phyloP scores from a whole-genome alignment of 371 early-diverging fungal species.

The Mucor velutinosus region DNA sequence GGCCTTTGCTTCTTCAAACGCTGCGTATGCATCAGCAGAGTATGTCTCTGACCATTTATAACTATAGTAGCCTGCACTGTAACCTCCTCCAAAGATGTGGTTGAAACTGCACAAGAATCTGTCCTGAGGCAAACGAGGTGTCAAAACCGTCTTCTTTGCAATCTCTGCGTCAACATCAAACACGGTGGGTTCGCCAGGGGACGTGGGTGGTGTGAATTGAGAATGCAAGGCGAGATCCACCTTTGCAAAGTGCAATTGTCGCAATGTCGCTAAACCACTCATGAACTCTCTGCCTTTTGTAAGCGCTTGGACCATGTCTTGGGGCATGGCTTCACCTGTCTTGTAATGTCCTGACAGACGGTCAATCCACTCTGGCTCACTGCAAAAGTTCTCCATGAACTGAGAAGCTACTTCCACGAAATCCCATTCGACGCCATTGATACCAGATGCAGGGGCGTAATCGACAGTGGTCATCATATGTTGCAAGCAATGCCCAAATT shows the following conservation, averaged over 20 bases:
- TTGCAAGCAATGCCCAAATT: constrained; percentile 73
- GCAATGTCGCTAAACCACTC: constrained; percentile 63
- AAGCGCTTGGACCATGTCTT: constrained; percentile 61
- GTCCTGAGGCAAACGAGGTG: constrained; percentile 58
- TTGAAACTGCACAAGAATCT: constrained; percentile 65
- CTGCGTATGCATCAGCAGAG: constrained; percentile 71
- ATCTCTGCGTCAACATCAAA: constrained; percentile 64
- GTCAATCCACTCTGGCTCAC: constrained; percentile 61
- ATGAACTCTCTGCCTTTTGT: constrained; percentile 55
- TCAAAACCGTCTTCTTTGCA: constrained; percentile 50
- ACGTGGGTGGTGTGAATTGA: constrained; percentile 39
- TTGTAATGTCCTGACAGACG: constrained; percentile 60
- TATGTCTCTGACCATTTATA: constrained; percentile 74
- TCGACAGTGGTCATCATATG: constrained; percentile 72
- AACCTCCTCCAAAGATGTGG: constrained; percentile 70
- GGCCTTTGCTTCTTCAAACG: constrained; percentile 57
- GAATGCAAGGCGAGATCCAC: constrained; percentile 64
- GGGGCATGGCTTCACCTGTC: constrained; percentile 61
- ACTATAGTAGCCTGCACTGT: constrained; percentile 69
- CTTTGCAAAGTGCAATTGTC: constrained; percentile 66
- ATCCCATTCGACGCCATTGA: constrained; percentile 73
- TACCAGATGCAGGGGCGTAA: constrained; percentile 68
- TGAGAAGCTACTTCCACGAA: constrained; percentile 69
- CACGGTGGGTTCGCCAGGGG: constrained; percentile 37
- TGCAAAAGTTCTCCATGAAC: constrained; percentile 75